Evolutionary conservation across 768 basidiomycete species (phyloP), one percentile per base, ranked within the genome.

Genomic region (Cytidiella melzeri): DNA sequence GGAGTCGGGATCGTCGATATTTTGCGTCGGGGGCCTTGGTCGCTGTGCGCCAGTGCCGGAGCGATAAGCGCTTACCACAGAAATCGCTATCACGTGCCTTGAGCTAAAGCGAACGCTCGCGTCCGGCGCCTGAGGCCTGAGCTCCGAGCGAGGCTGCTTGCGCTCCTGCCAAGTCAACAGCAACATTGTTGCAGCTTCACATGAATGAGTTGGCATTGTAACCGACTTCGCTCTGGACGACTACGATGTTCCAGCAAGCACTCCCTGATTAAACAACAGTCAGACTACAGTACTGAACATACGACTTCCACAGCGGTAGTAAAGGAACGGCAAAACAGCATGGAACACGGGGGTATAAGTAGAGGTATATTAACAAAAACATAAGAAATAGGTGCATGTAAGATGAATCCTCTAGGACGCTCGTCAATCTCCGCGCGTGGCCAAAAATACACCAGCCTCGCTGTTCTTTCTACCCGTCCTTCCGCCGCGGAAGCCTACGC

Each of bases 391-490:
- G 25, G 24, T 44, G 15, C 15, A 34, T 34, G 30, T 34, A n/a
- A n/a, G 30, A 7, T 34, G 7, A 15, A 7, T 34, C 30, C 30
- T 34, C 30, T 15, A 34, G 30, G n/a, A n/a, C n/a, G n/a, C n/a
- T 56, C 50, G 66, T 49, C 63, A 59, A 42, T 66, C 67, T 7
- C 69, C 69, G 11, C 66, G 55, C n/a, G 59, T 55, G 4, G 72
- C 68, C 5, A 76, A 52, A 56, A 75, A 76, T 4, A 65, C 68
- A 7, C 51, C 52, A n/a, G 65, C 65, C 48, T 73, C 67, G 27
- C 69, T 65, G 20, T 64, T 62, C 43, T 66, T 69, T 47, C 64
- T 54, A 52, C 63, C 61, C 21, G 56, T 48, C 9, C 68, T 64
- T 37, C 68, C 55, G 18, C 53, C 56, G 0, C 40, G 50, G 15